Evolutionary conservation across 345 rosid genomes (phyloP), one percentile per base, ranked within the genome.

Genomic region (Gossypium anomalum): DNA sequence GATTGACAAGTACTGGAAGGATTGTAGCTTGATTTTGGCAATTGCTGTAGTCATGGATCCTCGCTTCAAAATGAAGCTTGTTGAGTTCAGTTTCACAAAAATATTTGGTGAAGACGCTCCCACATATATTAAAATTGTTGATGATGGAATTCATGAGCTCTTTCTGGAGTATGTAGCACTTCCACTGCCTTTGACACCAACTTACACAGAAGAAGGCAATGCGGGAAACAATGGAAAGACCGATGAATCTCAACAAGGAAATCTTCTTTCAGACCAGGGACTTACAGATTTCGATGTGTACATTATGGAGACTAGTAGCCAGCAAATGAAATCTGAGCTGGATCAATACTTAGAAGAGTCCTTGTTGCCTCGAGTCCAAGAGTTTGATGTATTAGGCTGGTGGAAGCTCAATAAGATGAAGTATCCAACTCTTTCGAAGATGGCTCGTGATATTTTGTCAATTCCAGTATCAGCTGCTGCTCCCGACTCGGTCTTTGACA

Each of bases 21-120:
- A 89, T 73, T 89, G 93, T 84, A 87, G 97, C 89, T 79, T 92
- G 81, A 89, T 89, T 77, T 78, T 94, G 86, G 94, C 97, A 7
- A 71, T 86, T 72, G 97, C 95, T 3, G 93, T 92, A 6, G 90
- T 89, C 74, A 89, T 94, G 98, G 98, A 94, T 84, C 98, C 97
- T 16, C 88, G 95, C 67, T 94, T 92, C 85, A 94, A 90, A 82
- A 85, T 92, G 97, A 94, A 92, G 85, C 93, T 94, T 20, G 93
- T 94, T 4, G 97, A 94, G 84, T 94, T 94, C 83, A 90, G 97
- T 78, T 94, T 94, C 84, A 77, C 92, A 2, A 94, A 92, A 79
- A 78, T 94, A 60, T 94, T 76, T 3, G 97, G 97, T 62, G 97
- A 90, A 47, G 97, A 92, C 44, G 90, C 97, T 15, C 89, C 83